phyloP scores from a whole-genome alignment of 1,284 basidiomycete species.

The Rhodotorula sp. region DNA sequence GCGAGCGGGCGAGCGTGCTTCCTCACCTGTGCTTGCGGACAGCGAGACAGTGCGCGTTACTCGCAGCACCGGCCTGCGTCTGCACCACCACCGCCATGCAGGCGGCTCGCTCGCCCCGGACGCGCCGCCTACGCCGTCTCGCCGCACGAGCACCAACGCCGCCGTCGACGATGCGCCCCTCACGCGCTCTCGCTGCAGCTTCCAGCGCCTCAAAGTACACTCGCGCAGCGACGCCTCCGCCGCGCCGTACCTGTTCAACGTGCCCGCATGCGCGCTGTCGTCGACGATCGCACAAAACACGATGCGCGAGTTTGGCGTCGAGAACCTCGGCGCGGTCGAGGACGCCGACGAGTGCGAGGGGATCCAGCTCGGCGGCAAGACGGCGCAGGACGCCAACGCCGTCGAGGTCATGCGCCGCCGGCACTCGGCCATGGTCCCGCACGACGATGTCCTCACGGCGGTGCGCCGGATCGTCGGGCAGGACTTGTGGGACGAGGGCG shows the following conservation, averaged over 20 bases:
- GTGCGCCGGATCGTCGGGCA: conserved; percentile 19
- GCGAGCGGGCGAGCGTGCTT: background rate
- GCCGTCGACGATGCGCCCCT: background rate
- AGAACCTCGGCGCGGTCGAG: conserved; percentile 20
- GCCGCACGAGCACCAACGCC: background rate
- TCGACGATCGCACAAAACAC: conserved; percentile 12
- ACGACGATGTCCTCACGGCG: conserved; percentile 16
- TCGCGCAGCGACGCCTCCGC: background rate
- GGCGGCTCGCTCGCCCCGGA: background rate
- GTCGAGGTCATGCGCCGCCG: conserved; percentile 14
- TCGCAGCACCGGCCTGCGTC: background rate
- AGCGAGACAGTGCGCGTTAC: background rate
- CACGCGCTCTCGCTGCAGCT: conserved; percentile 26
- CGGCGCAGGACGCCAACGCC: background rate
- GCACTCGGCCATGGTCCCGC: conserved; percentile 16
- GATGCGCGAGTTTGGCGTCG: conserved; percentile 1
- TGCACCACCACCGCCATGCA: conserved; percentile 18
- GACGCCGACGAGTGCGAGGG: conserved; percentile 19
- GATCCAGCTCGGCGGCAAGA: conserved; percentile 8
- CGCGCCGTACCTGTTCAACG: conserved; percentile 14
- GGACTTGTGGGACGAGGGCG: conserved; percentile 31
- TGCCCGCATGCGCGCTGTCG: conserved; percentile 24
- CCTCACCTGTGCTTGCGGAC: background rate
- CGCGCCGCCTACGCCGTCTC: background rate
- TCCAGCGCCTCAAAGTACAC: conserved; percentile 5